These are phyloP conservation scores for Fusarium armeniacum DNA, from an alignment of 2,329 filamentous ascomycete species.

Conservation along the genomic window DNA sequence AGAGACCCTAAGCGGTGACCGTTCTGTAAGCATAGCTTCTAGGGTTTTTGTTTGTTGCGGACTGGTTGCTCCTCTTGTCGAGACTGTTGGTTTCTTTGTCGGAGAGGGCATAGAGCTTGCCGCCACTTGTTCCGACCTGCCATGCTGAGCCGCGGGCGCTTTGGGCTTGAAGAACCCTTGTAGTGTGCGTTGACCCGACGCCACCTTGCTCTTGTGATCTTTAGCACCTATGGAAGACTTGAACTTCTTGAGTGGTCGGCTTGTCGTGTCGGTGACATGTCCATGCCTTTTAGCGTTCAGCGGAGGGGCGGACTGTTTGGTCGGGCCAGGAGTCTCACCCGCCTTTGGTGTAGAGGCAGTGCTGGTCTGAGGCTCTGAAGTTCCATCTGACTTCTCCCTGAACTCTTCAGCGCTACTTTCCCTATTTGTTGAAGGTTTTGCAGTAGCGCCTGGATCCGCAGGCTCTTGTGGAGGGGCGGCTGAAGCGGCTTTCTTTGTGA, in stretches of 20 bases:
- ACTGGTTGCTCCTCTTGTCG: conserved; percentile 1
- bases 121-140: conserved; percentile 15
- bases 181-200: conserved; percentile 68
- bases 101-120: conserved; percentile 25
- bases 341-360: background rate
- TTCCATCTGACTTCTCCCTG: background rate
- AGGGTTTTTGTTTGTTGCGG: conserved; percentile 3
- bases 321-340: background rate
- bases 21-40: conserved; percentile 4
- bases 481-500: conserved; percentile 61
- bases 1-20: conserved; percentile 7
- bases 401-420: conserved; percentile 1
- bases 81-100: conserved; percentile 32
- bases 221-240: conserved; percentile 45
- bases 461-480: conserved; percentile 18
- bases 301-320: conserved; percentile 12
- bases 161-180: conserved; percentile 82
- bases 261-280: conserved; percentile 19
- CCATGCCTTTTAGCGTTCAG: conserved; percentile 37
- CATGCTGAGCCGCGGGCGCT: conserved; percentile 23
- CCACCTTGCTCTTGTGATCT: conserved; percentile 53
- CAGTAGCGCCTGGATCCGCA: conserved; percentile 4
- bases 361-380: conserved; percentile 5
- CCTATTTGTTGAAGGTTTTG: background rate
- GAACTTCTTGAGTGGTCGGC: conserved; percentile 46